Conservation (phyloP, 108 stramenopile species). For the Ochromonas danica region DNA sequence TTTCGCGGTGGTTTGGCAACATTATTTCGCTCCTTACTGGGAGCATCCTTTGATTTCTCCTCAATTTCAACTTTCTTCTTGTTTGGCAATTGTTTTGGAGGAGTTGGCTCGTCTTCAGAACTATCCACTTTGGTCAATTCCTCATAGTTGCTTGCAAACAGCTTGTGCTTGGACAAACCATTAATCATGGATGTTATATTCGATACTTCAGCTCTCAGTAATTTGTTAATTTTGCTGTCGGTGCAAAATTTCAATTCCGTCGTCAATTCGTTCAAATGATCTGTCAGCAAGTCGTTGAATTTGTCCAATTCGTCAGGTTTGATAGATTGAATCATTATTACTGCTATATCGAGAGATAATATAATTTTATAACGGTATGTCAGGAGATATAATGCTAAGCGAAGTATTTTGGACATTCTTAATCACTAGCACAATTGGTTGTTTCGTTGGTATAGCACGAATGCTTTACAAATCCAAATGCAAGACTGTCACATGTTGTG, state of each 20-base stretch:
- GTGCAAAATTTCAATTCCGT: not conserved
- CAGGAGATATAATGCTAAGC: not conserved
- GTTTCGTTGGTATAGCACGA: too few relatives aligned
- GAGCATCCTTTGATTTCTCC: too few relatives aligned
- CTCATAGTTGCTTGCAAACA: not conserved
- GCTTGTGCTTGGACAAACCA: constrained; percentile 5
- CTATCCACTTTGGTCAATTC: not conserved
- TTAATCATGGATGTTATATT: not conserved
- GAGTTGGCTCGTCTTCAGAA: not conserved
- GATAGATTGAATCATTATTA: not conserved
- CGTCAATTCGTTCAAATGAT: not conserved
- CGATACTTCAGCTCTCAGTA: not conserved
- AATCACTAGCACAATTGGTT: too few relatives aligned
- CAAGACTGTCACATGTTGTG: too few relatives aligned
- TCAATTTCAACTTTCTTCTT: not conserved
- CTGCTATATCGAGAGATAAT: not conserved
- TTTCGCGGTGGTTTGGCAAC: not conserved
- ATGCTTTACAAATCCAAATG: too few relatives aligned
- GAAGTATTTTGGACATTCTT: not conserved
- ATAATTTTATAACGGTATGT: too few relatives aligned
- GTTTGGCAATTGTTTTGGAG: not conserved
- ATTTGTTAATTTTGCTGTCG: not conserved
- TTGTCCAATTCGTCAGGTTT: not conserved
- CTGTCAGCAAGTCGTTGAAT: not conserved
- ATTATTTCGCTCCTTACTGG: too few relatives aligned